Evolutionary conservation across 441 rosid genomes (phyloP), one percentile per base, ranked within the genome.

Genomic region (Biscutella laevigata): DNA sequence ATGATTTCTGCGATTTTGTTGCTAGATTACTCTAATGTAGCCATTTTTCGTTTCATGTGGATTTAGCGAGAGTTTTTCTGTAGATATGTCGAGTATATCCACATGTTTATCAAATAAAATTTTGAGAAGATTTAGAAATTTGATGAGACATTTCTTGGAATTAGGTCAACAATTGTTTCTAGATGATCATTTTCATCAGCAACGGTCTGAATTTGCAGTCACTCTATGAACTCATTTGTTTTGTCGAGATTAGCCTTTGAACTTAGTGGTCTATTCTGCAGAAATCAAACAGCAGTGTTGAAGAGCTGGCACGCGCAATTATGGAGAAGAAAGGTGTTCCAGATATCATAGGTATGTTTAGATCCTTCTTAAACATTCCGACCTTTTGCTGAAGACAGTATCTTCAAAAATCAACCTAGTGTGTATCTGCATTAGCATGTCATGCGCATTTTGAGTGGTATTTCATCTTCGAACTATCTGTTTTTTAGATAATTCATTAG

Each of bases 291-390:
- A 73, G 75, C 62, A 77, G 95, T 25, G 84, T 88, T 1, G 85
- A 82, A 71, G 95, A 88, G 70, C 58, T 88, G 17, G 88, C 94
- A 0, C 85, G 78, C 7, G 55, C 53, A 36, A 75, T 91, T 25
- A 29, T 76, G 76, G 98, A 91, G 55, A 88, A 88, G 74, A 85
- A 83, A 57, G 82, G 85, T 15, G 74, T 80, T 56, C 98, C 96
- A 2, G 96, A 91, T 67, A 88, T 91, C 16, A 78, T 91, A 54
- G 94, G 97, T 86, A 61, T 36, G 6, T 53, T 17, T 47, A 3
- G 14, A 56, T 24, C 49, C 10, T 25, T 52, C 10, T 25, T 21
- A 13, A 7, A 26, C 15, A 5, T 38, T 28, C 34, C 45, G 42
- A 41, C 11, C 25, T 37, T 37, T 53, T n/a, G 12, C 34, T 25